Conservation (phyloP, 805 yeast genomes). For the Spathaspora hagerdaliae region DNA sequence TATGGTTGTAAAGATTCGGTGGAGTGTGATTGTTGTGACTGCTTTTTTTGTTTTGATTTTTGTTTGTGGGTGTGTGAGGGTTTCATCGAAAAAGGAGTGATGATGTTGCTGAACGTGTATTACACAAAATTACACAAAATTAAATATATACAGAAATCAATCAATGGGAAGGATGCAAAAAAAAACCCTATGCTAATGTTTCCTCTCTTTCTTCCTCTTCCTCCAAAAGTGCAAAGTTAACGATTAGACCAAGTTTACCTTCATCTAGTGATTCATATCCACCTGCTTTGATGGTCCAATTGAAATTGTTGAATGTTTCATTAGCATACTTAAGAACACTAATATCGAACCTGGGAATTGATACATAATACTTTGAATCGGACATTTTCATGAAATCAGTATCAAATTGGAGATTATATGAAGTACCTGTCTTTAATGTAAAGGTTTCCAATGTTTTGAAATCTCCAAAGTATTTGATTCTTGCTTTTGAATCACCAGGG, state of each 20-base stretch:
- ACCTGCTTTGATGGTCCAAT: constrained; percentile 41
- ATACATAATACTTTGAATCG: constrained; percentile 46
- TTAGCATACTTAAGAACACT: constrained; percentile 41
- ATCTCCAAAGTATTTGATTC: constrained; percentile 45
- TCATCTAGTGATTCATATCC: constrained; percentile 29
- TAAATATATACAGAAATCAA: background rate
- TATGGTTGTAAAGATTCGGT: background rate
- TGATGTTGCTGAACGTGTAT: background rate
- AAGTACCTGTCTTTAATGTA: constrained; percentile 30
- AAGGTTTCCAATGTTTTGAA: constrained; percentile 35
- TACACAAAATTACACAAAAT: background rate
- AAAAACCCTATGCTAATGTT: background rate
- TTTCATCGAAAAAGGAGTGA: background rate
- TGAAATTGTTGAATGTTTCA: constrained; percentile 41
- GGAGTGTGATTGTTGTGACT: constrained; percentile 11
- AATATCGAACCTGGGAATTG: constrained; percentile 48
- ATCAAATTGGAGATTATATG: constrained; percentile 50
- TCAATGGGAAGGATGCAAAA: background rate
- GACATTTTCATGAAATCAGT: constrained; percentile 51
- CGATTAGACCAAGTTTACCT: constrained; percentile 30
- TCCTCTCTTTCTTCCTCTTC: constrained; percentile 16
- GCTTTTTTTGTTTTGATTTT: constrained; percentile 7
- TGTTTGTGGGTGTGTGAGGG: too few relatives aligned
- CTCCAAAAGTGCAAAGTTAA: constrained; percentile 35
- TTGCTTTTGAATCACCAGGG: constrained; percentile 29